Base-by-base conservation (phyloP, 1,139 yeast genomes). In the Nakaseomyces kungkrabaensis region DNA sequence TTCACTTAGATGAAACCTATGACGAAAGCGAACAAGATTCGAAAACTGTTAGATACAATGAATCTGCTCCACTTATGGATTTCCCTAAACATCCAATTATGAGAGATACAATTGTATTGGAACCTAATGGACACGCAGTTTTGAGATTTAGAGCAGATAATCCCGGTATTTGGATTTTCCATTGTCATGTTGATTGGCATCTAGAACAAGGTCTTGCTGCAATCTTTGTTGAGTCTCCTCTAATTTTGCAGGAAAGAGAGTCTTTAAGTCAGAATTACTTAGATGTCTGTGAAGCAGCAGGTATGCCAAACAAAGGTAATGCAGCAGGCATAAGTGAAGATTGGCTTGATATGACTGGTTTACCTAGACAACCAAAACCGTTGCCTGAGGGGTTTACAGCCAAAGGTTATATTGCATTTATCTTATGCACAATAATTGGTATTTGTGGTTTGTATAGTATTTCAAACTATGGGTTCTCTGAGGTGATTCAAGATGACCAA, bases 101-200 rank as follows among this genome's bases (percentile, higher is more conserved):
- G 42, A 77, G 94, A 68, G 94, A 85, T 62, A 81, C 86, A 1
- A 78, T 78, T 29, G 71, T 75, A 52, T 79, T 83, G 31, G 76
- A 79, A 53, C 79, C 85, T 37, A 80, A 81, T 57, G 85, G 89
- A 0, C 77, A 80, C 59, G 62, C 81, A 46, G 88, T 82, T 3
- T 56, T 84, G 46, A 72, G 94, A 62, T 83, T 84, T 66, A 75
- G 71, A 58, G 88, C 90, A 26, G 75, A 81, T 59, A 84, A 84
- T 60, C 92, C 92, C n/a, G 92, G 92, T 59, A 82, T 82, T 46
- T 84, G 90, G 90, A 77, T 80, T 59, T 83, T 84, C 82, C 92
- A 84, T 62, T 84, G 92, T 67, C 92, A 84, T 61, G 78, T 84
- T 53, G 90, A 84, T 63, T 84, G 88, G 84, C 92, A 84, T 68